Percentiles rank a stretch among this genome's conserved stretches.
These are phyloP conservation scores for Rhytidiadelphus loreus DNA, from an alignment of 225 moss, liverwort and hornwort species.

Conservation along the genomic window DNA sequence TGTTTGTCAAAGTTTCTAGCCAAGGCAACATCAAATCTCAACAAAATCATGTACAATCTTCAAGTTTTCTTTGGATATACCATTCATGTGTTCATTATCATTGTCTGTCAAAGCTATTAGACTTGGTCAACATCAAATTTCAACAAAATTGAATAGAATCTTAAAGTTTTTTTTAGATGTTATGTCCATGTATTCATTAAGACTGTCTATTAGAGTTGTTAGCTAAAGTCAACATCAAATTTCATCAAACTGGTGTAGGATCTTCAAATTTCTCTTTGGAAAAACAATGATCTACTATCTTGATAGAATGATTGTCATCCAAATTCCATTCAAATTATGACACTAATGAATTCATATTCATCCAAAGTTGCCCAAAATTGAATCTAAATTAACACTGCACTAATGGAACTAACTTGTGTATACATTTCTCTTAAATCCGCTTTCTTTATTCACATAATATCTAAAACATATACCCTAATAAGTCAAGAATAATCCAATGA, in stretches of 20 bases:
- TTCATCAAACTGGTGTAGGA: too few relatives aligned
- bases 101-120: fast-evolving
- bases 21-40: neutral
- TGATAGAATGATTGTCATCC: too few relatives aligned
- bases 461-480: neutral
- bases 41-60: neutral
- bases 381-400: neutral
- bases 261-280: too few relatives aligned
- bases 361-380: too few relatives aligned
- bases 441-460: neutral
- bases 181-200: too few relatives aligned
- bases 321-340: too few relatives aligned
- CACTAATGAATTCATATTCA: too few relatives aligned
- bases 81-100: neutral
- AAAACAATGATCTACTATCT: too few relatives aligned
- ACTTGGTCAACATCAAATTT: neutral
- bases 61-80: neutral
- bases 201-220: too few relatives aligned
- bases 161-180: too few relatives aligned
- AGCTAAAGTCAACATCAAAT: too few relatives aligned
- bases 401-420: neutral
- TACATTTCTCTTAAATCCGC: neutral
- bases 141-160: neutral
- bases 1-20: neutral
- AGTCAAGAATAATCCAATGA: neutral